phyloP scores from a whole-genome alignment of 495 filamentous ascomycete genomes.

The Mytilinidion resinicola region DNA sequence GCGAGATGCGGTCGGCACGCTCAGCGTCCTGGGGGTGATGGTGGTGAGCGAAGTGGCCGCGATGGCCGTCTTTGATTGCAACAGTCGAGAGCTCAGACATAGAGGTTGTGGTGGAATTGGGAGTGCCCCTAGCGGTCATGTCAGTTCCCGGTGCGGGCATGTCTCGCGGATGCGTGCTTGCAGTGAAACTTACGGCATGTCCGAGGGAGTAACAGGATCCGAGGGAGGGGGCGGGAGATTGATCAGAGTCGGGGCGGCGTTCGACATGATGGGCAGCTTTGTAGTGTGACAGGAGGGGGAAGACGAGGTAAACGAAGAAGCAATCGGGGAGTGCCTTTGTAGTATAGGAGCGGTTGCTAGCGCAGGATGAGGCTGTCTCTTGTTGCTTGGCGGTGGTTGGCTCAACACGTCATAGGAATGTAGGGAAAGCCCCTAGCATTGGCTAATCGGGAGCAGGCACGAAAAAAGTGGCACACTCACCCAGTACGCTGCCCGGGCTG shows the following conservation, averaged over 20 bases:
- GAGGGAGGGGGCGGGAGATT: constrained; percentile 80
- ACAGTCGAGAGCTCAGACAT: constrained; percentile 83
- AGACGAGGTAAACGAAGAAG: too few species aligned
- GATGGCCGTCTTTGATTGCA: constrained; percentile 89
- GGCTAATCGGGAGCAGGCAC: too few species aligned
- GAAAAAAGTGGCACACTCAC: too few species aligned
- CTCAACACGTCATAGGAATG: too few species aligned
- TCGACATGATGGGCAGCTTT: constrained; percentile 17
- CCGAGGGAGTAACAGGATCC: constrained; percentile 80
- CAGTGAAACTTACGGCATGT: constrained; percentile 67
- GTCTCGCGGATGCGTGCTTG: neutral
- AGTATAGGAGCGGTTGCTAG: too few species aligned
- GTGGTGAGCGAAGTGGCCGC: constrained; percentile 56
- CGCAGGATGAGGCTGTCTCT: too few species aligned
- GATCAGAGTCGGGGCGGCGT: constrained; percentile 63
- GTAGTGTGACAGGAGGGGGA: too few species aligned
- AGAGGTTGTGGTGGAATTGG: constrained; percentile 78
- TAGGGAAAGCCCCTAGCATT: too few species aligned
- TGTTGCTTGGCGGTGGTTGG: too few species aligned
- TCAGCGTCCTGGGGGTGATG: constrained; percentile 66
- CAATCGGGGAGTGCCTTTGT: too few species aligned
- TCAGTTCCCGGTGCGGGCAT: neutral
- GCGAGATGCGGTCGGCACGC: constrained; percentile 87
- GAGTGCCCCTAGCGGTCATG: constrained; percentile 64
- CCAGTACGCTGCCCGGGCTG: too few species aligned